phyloP scores from a whole-genome alignment of 176 grass and related monocot species.

The Alopecurus myosuroides region DNA sequence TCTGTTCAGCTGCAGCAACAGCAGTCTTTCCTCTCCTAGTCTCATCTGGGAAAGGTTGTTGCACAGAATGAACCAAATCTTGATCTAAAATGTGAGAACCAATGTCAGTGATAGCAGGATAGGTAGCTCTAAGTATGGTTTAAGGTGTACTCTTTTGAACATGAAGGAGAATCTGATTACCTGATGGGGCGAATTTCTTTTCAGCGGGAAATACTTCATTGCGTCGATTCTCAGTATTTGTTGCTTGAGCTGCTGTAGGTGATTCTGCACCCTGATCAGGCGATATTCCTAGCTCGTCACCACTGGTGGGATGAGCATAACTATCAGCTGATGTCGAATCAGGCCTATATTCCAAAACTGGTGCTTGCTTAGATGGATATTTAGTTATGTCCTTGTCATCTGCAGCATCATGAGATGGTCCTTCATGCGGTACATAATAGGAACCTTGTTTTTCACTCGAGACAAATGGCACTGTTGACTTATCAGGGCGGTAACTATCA shows the following conservation, averaged over 20 bases:
- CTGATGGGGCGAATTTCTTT: constrained; percentile 7
- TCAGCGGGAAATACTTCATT: constrained; percentile 4
- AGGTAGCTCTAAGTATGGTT: not conserved
- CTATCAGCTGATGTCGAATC: not conserved
- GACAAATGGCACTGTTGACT: constrained; percentile 5
- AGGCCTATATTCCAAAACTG: not conserved
- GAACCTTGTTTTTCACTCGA: constrained; percentile 28
- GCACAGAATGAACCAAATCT: not conserved
- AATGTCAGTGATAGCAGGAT: constrained; percentile 7
- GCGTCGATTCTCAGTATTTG: not conserved
- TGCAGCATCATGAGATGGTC: not conserved
- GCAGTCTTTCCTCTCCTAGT: constrained; percentile 13
- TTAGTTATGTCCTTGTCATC: not conserved
- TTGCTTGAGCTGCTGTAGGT: not conserved
- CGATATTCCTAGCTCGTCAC: not conserved
- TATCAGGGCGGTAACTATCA: not conserved
- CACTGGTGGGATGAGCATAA: not conserved
- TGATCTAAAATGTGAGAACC: constrained; percentile 15
- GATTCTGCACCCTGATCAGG: not conserved
- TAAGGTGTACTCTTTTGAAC: not conserved
- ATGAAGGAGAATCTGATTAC: constrained; percentile 14
- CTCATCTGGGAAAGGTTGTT: not conserved
- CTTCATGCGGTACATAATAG: not conserved
- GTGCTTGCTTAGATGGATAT: not conserved
- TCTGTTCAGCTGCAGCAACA: constrained; percentile 14